A percentile compares a stretch with the other conserved stretches of the same genome.
These are phyloP conservation scores for Trichoderma atrobrunneum DNA, from an alignment of 2,329 filamentous ascomycete species.

Conservation along the genomic window DNA sequence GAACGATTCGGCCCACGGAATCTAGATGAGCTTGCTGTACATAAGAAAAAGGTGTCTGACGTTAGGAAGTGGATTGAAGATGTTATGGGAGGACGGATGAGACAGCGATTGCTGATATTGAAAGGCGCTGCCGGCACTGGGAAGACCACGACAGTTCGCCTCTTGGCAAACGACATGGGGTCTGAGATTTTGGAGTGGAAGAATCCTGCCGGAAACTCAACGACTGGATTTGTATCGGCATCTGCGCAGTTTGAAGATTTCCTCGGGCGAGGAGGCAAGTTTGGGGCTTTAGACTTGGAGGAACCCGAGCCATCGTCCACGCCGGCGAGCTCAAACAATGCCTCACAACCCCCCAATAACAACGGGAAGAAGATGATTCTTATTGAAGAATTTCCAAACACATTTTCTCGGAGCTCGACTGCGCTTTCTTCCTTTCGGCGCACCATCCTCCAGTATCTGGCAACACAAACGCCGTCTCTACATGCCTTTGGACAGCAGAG, in stretches of 20 bases:
- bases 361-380: constrained; percentile 58
- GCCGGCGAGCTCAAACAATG: constrained; percentile 23
- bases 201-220: constrained; percentile 66
- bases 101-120: constrained; percentile 74
- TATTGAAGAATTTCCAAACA: constrained; percentile 80
- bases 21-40: constrained; percentile 83
- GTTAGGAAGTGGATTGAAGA: constrained; percentile 79
- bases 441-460: constrained; percentile 72
- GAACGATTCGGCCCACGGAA: constrained; percentile 75
- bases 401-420: constrained; percentile 63
- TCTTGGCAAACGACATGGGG: constrained; percentile 74
- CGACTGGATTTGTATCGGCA: constrained; percentile 64
- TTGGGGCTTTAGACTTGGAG: constrained; percentile 63
- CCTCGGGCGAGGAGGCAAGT: constrained; percentile 74
- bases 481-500: constrained; percentile 44
- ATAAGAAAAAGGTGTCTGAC: constrained; percentile 90
- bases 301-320: constrained; percentile 29
- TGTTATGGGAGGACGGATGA: constrained; percentile 62
- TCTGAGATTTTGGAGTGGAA: constrained; percentile 86
- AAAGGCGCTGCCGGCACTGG: constrained; percentile 89
- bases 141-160: constrained; percentile 81
- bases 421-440: constrained; percentile 69
- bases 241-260: constrained; percentile 91
- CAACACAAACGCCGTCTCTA: constrained; percentile 60
- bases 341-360: constrained; percentile 18